Conservation (phyloP, 2,329 filamentous ascomycete genomes). For the Diaporthe ampelina region DNA sequence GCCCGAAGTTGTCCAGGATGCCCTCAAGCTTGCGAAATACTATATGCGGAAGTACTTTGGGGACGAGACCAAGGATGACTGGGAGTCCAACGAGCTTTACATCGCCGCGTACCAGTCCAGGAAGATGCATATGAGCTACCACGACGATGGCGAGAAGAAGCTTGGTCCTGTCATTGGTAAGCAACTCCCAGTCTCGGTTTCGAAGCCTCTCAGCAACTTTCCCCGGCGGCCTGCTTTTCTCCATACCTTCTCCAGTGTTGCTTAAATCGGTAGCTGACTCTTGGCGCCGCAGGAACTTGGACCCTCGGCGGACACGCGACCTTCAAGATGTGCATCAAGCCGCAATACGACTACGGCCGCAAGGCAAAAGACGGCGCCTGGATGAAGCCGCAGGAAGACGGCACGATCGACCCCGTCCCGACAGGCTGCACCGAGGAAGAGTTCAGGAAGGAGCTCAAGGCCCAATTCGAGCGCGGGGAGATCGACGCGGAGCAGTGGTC, state of each 20-base stretch:
- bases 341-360: slow-evolving; percentile 16
- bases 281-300: not conserved
- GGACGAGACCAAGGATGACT: not conserved
- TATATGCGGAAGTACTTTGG: slow-evolving; percentile 20
- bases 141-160: slow-evolving; percentile 21
- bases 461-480: not conserved
- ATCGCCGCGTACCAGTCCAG: slow-evolving; percentile 7
- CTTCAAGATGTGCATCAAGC: slow-evolving; percentile 33
- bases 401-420: slow-evolving; percentile 10
- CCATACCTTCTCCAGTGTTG: too few species aligned
- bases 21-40: not conserved
- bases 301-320: slow-evolving; percentile 27
- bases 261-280: not conserved
- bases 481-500: slow-evolving; percentile 4
- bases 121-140: slow-evolving; percentile 19
- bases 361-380: not conserved
- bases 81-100: slow-evolving; percentile 25
- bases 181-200: not conserved
- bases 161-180: slow-evolving; percentile 7
- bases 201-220: too few species aligned
- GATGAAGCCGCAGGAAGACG: not conserved
- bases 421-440: slow-evolving; percentile 2
- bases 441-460: not conserved
- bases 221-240: not conserved
- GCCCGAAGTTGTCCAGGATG: not conserved